Evolutionary conservation across 108 stramenopile species (phyloP).

Genomic region (Aurantiochytrium sp.): DNA sequence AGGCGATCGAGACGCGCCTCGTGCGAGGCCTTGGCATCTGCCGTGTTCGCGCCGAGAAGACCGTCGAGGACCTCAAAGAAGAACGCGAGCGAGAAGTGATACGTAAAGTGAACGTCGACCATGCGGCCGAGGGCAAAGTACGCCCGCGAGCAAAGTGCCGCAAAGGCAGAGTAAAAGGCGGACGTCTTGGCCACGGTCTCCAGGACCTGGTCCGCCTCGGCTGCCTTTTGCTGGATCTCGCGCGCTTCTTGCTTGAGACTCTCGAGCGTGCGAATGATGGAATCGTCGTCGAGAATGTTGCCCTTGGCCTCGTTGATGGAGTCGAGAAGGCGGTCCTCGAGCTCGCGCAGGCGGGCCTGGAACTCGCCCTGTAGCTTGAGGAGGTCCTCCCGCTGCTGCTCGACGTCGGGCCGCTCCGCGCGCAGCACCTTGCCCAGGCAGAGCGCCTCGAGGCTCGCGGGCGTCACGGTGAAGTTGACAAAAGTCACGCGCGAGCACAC

Average conservation of each 20-base stretch:
- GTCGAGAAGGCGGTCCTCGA: conserved; percentile 90
- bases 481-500: conserved; percentile 91
- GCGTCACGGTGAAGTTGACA: conserved; percentile 93
- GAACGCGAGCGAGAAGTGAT: conserved; percentile 44
- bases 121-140: conserved; percentile 47
- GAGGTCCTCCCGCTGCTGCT: conserved; percentile 71
- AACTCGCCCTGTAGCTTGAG: conserved; percentile 88
- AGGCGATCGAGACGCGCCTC: neutral
- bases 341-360: conserved; percentile 81
- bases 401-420: conserved; percentile 86
- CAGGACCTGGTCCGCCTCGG: conserved; percentile 79
- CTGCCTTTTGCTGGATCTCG: conserved; percentile 86
- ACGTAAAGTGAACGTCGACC: conserved; percentile 43
- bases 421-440: conserved; percentile 77
- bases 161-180: conserved; percentile 76
- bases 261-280: conserved; percentile 88
- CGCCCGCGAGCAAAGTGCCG: conserved; percentile 64
- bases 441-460: conserved; percentile 82
- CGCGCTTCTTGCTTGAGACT: conserved; percentile 85
- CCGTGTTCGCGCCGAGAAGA: neutral
- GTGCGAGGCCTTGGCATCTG: neutral
- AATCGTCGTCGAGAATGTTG: conserved; percentile 93
- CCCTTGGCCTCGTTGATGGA: conserved; percentile 87
- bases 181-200: conserved; percentile 75
- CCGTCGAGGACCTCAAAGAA: neutral